These are phyloP conservation scores for Fusarium fujikuroi DNA, from an alignment of 2,329 filamentous ascomycete species.

Conservation along the genomic window DNA sequence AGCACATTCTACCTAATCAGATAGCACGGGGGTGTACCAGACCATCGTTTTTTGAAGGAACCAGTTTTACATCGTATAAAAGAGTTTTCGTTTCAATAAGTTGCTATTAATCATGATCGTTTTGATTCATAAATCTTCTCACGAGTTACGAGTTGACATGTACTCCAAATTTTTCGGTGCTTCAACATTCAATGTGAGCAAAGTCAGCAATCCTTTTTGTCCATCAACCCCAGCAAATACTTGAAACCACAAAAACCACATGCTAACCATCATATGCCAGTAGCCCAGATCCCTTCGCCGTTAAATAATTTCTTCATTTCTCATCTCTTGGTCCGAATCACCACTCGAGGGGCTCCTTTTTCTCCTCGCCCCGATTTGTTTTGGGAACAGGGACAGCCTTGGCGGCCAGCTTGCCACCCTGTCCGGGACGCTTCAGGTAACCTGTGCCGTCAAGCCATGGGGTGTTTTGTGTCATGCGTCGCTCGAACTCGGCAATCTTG, in stretches of 20 bases:
- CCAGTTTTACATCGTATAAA: not conserved
- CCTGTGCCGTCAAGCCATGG: conserved; percentile 92
- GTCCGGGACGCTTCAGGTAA: conserved; percentile 74
- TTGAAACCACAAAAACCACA: conserved; percentile 25
- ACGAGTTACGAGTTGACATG: conserved; percentile 15
- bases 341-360: conserved; percentile 91
- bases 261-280: conserved; percentile 39
- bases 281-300: conserved; percentile 38
- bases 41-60: not conserved
- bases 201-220: conserved; percentile 23
- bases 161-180: conserved; percentile 20
- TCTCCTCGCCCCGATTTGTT: conserved; percentile 87
- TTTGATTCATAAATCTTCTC: conserved; percentile 28
- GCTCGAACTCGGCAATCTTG: conserved; percentile 87
- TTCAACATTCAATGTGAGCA: conserved; percentile 24
- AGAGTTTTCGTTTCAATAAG: conserved; percentile 13
- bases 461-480: conserved; percentile 77
- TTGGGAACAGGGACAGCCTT: conserved; percentile 79
- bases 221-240: conserved; percentile 16
- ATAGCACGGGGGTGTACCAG: not conserved
- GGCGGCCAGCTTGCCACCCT: conserved; percentile 64
- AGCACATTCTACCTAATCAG: not conserved
- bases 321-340: conserved; percentile 53
- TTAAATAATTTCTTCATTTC: conserved; percentile 30
- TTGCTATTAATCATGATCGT: conserved; percentile 12